Evolutionary conservation across 2,329 filamentous ascomycete genomes (phyloP).

Genomic region (Sporothrix schenckii): DNA sequence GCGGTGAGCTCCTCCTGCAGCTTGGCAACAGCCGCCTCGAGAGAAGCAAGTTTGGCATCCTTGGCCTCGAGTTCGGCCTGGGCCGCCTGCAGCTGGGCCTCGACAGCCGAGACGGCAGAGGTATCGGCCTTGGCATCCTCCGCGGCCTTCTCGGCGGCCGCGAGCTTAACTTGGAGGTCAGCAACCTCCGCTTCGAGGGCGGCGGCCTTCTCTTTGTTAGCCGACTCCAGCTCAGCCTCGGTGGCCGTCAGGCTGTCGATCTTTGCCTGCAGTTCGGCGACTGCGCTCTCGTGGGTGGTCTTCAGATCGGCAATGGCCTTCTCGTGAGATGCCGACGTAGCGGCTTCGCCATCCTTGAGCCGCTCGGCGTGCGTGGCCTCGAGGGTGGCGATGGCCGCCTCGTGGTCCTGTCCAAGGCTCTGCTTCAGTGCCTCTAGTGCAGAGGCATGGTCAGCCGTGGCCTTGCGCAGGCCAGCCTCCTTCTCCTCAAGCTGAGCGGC

Average conservation of each 20-base stretch:
- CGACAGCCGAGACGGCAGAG: conserved; percentile 47
- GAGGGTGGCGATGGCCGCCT: conserved; percentile 53
- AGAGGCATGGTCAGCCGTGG: conserved; percentile 52
- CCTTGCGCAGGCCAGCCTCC: conserved; percentile 46
- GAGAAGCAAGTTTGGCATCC: conserved; percentile 45
- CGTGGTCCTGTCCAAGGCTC: conserved; percentile 55
- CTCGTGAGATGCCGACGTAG: conserved; percentile 52
- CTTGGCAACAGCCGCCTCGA: conserved; percentile 52
- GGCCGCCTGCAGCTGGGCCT: conserved; percentile 52
- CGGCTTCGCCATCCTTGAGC: conserved; percentile 51
- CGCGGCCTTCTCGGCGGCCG: conserved; percentile 52
- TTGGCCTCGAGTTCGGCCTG: conserved; percentile 53
- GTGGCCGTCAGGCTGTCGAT: conserved; percentile 57
- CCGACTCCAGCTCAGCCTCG: conserved; percentile 50
- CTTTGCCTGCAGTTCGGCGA: conserved; percentile 57
- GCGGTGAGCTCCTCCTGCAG: conserved; percentile 37
- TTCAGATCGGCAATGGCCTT: conserved; percentile 56
- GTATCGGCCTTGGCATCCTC: conserved; percentile 47
- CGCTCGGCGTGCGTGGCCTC: conserved; percentile 58
- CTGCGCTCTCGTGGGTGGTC: conserved; percentile 52
- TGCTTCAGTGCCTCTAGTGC: conserved; percentile 57
- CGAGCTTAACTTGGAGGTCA: conserved; percentile 54
- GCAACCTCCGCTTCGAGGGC: conserved; percentile 57
- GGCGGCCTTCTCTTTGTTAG: conserved; percentile 53
- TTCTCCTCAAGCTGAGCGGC: conserved; percentile 45